phyloP scores from a whole-genome alignment of 805 yeast species.

The Candida dajiaensis region DNA sequence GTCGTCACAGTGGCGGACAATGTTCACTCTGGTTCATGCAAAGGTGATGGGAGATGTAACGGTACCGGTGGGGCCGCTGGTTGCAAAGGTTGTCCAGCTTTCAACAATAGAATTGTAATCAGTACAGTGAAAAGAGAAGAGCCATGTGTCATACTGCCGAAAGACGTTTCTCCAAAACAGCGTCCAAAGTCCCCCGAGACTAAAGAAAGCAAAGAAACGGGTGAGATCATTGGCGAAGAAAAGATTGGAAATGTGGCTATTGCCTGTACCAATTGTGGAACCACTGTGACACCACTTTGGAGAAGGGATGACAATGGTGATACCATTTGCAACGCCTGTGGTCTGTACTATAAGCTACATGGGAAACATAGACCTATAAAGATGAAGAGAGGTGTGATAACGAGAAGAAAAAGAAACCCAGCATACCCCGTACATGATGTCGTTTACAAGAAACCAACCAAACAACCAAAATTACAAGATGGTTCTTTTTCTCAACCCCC shows the following conservation, averaged over 20 bases:
- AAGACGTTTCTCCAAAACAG: neutral
- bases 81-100: slow-evolving; percentile 81
- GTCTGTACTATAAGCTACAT: slow-evolving; percentile 68
- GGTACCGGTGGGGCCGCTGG: slow-evolving; percentile 84
- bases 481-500: neutral
- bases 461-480: neutral
- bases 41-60: slow-evolving; percentile 55
- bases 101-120: slow-evolving; percentile 57
- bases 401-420: slow-evolving; percentile 55
- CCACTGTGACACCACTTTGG: slow-evolving; percentile 86
- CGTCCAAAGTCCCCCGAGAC: neutral
- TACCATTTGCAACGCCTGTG: slow-evolving; percentile 87
- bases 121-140: slow-evolving; percentile 12
- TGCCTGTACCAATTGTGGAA: slow-evolving; percentile 79
- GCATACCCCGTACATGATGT: neutral
- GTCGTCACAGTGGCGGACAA: slow-evolving; percentile 68
- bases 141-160: slow-evolving; percentile 1
- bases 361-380: slow-evolving; percentile 73
- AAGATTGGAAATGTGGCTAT: slow-evolving; percentile 47
- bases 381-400: slow-evolving; percentile 67
- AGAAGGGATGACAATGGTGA: slow-evolving; percentile 76
- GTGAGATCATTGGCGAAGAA: slow-evolving; percentile 17
- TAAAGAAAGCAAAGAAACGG: slow-evolving; percentile 3
- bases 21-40: slow-evolving; percentile 21
- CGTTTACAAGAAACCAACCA: neutral